A percentile compares a stretch with the other conserved stretches of the same genome.
Conservation (phyloP, 2,329 filamentous ascomycete species). For the Byssothecium circinans region DNA sequence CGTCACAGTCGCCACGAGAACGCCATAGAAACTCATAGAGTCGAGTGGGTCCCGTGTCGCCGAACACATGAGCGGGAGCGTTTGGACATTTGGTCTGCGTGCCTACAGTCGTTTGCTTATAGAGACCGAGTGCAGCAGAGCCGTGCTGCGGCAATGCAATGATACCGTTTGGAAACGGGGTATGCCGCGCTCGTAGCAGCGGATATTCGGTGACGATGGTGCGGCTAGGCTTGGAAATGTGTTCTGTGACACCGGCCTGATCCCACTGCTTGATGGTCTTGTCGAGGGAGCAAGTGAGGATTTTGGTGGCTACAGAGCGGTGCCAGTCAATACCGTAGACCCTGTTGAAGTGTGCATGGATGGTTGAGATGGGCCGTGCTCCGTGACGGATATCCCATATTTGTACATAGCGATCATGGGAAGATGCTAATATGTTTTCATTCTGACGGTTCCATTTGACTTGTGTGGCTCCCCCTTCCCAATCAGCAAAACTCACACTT, state of each 20-base stretch:
- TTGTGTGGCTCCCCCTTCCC: constrained; percentile 90
- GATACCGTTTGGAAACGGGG: constrained; percentile 83
- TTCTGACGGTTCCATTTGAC: constrained; percentile 93
- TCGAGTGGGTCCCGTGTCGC: constrained; percentile 55
- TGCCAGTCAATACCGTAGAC: constrained; percentile 98
- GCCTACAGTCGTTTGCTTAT: constrained; percentile 62
- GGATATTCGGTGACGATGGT: constrained; percentile 82
- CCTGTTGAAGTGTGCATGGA: constrained; percentile 86
- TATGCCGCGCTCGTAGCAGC: constrained; percentile 88
- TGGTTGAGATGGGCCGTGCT: constrained; percentile 76
- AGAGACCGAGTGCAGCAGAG: constrained; percentile 81
- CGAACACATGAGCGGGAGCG: constrained; percentile 51
- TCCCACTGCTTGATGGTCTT: constrained; percentile 95
- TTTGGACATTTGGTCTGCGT: constrained; percentile 27
- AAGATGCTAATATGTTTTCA: constrained; percentile 83
- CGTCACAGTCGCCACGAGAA: constrained; percentile 65
- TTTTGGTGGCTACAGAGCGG: constrained; percentile 67
- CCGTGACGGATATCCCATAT: constrained; percentile 89
- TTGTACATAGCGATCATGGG: constrained; percentile 82
- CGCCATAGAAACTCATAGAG: constrained; percentile 94
- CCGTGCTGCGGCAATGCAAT: constrained; percentile 91
- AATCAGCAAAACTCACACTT: constrained; percentile 74
- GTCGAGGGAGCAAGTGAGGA: constrained; percentile 88
- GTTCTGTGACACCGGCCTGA: constrained; percentile 62
- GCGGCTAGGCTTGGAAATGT: constrained; percentile 46